These are phyloP conservation scores for Clathrospora elynae DNA, from an alignment of 2,329 filamentous ascomycete genomes.

Conservation along the genomic window DNA sequence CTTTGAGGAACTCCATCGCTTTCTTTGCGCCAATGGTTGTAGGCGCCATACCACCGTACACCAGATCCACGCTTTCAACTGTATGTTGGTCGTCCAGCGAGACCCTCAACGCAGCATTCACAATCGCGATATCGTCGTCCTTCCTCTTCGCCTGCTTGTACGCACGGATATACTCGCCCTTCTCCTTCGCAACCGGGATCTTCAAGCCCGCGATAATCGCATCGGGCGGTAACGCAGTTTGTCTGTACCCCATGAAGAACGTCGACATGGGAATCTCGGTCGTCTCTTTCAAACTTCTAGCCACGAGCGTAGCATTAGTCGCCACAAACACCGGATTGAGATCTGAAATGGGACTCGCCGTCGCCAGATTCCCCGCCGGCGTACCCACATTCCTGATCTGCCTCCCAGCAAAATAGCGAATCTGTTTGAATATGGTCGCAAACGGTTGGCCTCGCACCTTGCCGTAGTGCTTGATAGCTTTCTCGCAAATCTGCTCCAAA, in stretches of 20 bases:
- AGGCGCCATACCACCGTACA: constrained; percentile 95
- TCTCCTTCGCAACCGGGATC: constrained; percentile 76
- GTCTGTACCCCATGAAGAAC: constrained; percentile 91
- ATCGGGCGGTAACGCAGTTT: constrained; percentile 78
- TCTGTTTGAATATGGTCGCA: constrained; percentile 87
- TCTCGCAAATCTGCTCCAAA: constrained; percentile 79
- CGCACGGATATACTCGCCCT: constrained; percentile 81
- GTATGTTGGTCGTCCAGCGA: constrained; percentile 69
- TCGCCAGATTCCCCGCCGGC: constrained; percentile 90
- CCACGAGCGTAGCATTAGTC: constrained; percentile 78
- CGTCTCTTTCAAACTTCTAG: constrained; percentile 74
- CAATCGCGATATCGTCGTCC: constrained; percentile 97
- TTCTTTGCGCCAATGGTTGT: constrained; percentile 86
- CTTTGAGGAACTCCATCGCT: constrained; percentile 73
- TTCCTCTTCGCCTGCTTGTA: constrained; percentile 98
- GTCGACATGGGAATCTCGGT: constrained; percentile 87
- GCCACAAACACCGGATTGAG: constrained; percentile 93
- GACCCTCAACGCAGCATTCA: constrained; percentile 83
- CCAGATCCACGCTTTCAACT: constrained; percentile 76
- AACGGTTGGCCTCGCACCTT: constrained; percentile 75
- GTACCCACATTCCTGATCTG: constrained; percentile 99
- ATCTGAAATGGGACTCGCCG: constrained; percentile 94
- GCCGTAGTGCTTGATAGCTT: constrained; percentile 82
- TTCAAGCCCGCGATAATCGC: constrained; percentile 84
- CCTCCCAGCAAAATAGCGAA: constrained; percentile 90